Evolutionary conservation across 2,329 filamentous ascomycete species (phyloP), one percentile per base, ranked within the genome.

Genomic region (Fusarium multiceps): DNA sequence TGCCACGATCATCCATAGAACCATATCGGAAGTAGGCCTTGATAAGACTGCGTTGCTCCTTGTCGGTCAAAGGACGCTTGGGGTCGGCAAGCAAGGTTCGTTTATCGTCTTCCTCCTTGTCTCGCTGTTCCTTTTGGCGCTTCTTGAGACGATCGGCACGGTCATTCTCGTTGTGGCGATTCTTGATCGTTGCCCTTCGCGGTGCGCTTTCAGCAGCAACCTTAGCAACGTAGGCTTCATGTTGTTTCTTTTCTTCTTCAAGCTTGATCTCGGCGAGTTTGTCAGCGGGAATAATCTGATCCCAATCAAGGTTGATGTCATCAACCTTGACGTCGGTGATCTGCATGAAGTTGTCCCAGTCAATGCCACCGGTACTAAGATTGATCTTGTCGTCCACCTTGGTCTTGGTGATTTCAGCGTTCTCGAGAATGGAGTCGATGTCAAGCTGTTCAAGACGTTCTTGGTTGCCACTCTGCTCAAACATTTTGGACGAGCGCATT

Each of bases 321-420:
- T 98, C 93, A 25, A 98, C 92, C 81, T 98, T 98, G 80, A 98
- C 95, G 79, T 99, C 96, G 2, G 96, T 98, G 76, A 97, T 97
- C 77, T 98, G 94, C 83, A 99, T 90, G 80, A 98, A 99, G 67
- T 97, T 97, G 78, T 98, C 95, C 82, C 96, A 89, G 72, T 89
- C 87, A 50, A 89, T 89, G 58, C 87, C 96, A 76, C 96, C 97
- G 76, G 95, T 96, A 62, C 94, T 97, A 45, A 97, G 92, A 62
- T 89, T 89, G 78, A 98, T 93, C 77, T 94, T 93, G 79, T 97
- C 93, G 23, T 95, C 92, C 58, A 98, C 92, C 80, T 98, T 94
- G 0, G 96, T 98, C 83, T 97, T 95, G 75, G 97, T 97, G 74
- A 98, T 90, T 82, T 99, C 96, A 28, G 97, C 96, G 78, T 98